Evolutionary conservation across 2,329 filamentous ascomycete genomes (phyloP), one percentile per base, ranked within the genome.

Genomic region (Pseudogymnoascus sp.): DNA sequence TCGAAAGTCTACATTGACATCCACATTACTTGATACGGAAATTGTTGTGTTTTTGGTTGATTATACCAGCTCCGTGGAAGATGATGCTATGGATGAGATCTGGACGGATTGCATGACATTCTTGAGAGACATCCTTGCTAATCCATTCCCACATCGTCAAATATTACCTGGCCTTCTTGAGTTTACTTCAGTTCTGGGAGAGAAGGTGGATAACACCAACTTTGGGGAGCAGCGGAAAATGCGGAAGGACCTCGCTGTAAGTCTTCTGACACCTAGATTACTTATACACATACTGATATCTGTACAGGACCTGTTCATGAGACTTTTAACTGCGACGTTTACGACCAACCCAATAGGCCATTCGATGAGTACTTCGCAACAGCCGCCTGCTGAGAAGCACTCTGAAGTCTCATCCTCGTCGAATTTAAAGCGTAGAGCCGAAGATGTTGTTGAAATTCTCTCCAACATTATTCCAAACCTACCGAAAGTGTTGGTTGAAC

Each of bases 11-110:
- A 95, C 90, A 1, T 78, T 97, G 71, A 96, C 93, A 0, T 89
- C 94, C 16, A 87, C 90, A 57, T 76, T 99, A 8, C 85, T 86
- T 60, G 91, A 97, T 68, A 83, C 84, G 0, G 92, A 97, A 69
- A 78, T 99, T 9, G 90, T 93, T 7, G 83, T 88, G 7, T 99
- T 99, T 72, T 75, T 97, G 47, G 89, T 96, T 6, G 89, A 94
- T 64, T 99, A 99, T 73, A 88, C 91, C 0, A 84, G 84, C 30
- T 94, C 92, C 0, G 79, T 97, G 11, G 94, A 99, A 70, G 94
- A 99, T 69, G 94, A 99, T 76, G 89, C 94, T 14, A 93, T 97
- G 82, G 94, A 99, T 69, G 94, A 99, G 74, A 96, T 99, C 57
- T 99, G 94, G 94, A 81, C 86, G 39, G 93, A 99, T 71, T 99